phyloP scores from a whole-genome alignment of 176 grass and related monocot species.

The Phoenix roebelenii region DNA sequence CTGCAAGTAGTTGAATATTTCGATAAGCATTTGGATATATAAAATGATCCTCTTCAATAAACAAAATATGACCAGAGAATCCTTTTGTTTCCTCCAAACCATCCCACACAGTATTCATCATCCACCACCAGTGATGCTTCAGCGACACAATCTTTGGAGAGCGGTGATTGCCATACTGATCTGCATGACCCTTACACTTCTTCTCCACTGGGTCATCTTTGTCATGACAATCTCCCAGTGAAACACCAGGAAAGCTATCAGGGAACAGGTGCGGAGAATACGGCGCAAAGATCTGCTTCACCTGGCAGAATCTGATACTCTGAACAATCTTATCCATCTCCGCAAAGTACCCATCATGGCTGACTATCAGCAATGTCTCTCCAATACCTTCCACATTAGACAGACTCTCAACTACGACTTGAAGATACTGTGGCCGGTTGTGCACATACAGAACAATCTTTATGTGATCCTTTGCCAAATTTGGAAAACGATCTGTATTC shows the following conservation, averaged over 20 bases:
- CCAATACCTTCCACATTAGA: constrained; percentile 60
- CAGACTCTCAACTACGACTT: constrained; percentile 63
- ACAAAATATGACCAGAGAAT: constrained; percentile 63
- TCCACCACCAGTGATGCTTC: constrained; percentile 99
- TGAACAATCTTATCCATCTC: constrained; percentile 89
- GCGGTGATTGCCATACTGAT: constrained; percentile 91
- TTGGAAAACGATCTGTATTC: constrained; percentile 46
- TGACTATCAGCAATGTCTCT: constrained; percentile 83
- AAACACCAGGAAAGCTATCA: constrained; percentile 57
- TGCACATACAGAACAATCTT: constrained; percentile 83
- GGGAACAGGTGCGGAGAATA: constrained; percentile 88
- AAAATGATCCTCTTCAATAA: constrained; percentile 96
- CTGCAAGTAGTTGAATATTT: constrained; percentile 56
- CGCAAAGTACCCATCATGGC: constrained; percentile 78
- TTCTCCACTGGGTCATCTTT: constrained; percentile 59
- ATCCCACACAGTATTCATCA: constrained; percentile 99
- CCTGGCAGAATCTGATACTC: constrained; percentile 75
- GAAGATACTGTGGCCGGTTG: constrained; percentile 78
- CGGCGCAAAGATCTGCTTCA: constrained; percentile 85
- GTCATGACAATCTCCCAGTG: constrained; percentile 54
- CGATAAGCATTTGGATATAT: constrained; percentile 87
- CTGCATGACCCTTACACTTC: constrained; percentile 45
- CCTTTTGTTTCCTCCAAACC: constrained; percentile 64
- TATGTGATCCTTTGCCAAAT: constrained; percentile 49
- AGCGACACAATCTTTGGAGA: constrained; percentile 76